A percentile compares a stretch with the other conserved stretches of the same genome.
phyloP scores from a whole-genome alignment of 768 basidiomycete genomes.

The Boletus sp. region DNA sequence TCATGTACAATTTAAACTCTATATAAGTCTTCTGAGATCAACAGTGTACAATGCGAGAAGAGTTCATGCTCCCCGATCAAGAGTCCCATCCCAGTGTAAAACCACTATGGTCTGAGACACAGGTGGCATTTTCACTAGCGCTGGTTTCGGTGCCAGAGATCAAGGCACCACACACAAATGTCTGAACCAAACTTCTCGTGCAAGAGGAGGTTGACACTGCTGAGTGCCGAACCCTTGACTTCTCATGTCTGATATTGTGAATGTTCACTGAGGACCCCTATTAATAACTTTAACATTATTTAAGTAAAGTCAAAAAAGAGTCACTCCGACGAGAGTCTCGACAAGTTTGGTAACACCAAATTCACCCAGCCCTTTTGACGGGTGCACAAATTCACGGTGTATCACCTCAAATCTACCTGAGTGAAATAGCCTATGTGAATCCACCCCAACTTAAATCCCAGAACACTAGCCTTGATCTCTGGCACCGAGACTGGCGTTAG shows the following conservation, averaged over 20 bases:
- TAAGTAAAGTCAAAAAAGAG: too few relatives aligned
- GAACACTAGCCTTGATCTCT: slow-evolving; percentile 35
- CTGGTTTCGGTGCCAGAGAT: slow-evolving; percentile 27
- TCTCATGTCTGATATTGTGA: too few relatives aligned
- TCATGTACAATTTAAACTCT: not conserved
- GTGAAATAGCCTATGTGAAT: too few relatives aligned
- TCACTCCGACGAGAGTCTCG: too few relatives aligned
- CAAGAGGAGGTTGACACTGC: slow-evolving; percentile 74
- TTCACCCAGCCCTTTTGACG: too few relatives aligned
- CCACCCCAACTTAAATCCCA: too few relatives aligned
- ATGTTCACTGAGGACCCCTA: too few relatives aligned
- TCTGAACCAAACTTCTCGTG: slow-evolving; percentile 66
- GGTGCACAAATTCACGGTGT: too few relatives aligned
- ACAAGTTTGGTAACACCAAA: too few relatives aligned
- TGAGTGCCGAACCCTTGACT: too few relatives aligned
- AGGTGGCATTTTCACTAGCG: slow-evolving; percentile 11
- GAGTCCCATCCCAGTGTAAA: slow-evolving; percentile 81
- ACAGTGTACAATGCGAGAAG: not conserved
- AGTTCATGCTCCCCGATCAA: slow-evolving; percentile 29
- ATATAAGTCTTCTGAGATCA: not conserved
- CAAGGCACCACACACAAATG: slow-evolving; percentile 60
- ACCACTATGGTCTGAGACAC: slow-evolving; percentile 25
- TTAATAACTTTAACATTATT: too few relatives aligned
- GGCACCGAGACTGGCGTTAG: slow-evolving; percentile 13
- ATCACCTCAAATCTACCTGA: too few relatives aligned